Conservation (phyloP, 208 protist species). For the Lotmaria passim region DNA sequence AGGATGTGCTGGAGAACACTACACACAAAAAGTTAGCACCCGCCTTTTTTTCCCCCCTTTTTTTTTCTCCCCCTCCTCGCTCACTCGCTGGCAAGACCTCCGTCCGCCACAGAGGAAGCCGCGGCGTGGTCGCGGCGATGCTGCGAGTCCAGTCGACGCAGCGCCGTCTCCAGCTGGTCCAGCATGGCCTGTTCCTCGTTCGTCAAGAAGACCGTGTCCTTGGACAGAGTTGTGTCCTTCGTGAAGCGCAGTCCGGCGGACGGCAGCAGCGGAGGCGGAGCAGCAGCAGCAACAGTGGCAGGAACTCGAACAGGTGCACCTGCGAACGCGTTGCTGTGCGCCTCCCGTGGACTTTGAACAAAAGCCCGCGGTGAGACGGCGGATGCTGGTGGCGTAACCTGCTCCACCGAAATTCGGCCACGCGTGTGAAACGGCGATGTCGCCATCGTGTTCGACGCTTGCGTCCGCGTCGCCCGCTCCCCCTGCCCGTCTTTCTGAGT, state of each 20-base stretch:
- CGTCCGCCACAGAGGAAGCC: neutral
- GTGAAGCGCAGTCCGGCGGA: slow-evolving; percentile 5
- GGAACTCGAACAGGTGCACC: no score
- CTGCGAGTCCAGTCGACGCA: slow-evolving; percentile 23
- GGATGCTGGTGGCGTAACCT: slow-evolving; percentile 5
- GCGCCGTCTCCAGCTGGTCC: slow-evolving; percentile 25
- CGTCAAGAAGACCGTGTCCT: slow-evolving; percentile 20
- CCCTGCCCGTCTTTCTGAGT: neutral
- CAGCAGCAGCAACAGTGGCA: neutral
- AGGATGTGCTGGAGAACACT: neutral
- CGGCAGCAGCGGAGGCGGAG: neutral
- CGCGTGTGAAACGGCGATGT: neutral
- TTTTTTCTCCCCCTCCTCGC: no score
- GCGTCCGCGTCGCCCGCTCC: neutral
- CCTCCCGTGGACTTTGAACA: no score
- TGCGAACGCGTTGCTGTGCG: no score
- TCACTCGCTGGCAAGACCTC: no score
- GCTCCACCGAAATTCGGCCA: neutral
- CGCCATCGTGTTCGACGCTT: neutral
- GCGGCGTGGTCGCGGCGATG: slow-evolving; percentile 21
- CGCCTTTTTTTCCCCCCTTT: neutral
- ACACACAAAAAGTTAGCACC: neutral
- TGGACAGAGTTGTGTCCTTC: neutral
- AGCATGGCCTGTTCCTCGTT: slow-evolving; percentile 32
- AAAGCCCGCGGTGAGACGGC: no score